Base-by-base conservation (phyloP, 108 stramenopile species). In the Nitzschia putrida region DNA sequence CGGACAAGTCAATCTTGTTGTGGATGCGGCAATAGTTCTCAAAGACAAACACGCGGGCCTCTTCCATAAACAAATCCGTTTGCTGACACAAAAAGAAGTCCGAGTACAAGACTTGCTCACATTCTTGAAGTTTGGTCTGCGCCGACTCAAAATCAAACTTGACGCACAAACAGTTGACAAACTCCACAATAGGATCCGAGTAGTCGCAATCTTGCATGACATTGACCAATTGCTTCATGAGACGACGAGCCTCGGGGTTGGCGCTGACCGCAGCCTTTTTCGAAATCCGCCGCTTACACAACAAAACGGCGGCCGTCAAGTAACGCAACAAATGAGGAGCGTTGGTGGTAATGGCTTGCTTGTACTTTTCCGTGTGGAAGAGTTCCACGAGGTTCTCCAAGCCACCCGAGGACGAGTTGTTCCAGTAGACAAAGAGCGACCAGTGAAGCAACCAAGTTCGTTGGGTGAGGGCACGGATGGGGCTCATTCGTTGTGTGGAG, bases 21-120 rank as follows among this genome's bases (percentile, higher is more conserved):
- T 99, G 97, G 74, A 99, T 98, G 53, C 97, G 84, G 75, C 99
- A 99, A 78, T 97, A 98, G 61, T 98, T 98, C 82, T 99, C 99
- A 85, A 98, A 98, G 52, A 98, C 95, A 88, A 98, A 97, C 38
- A 96, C 92, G 18, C 99, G 85, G 16, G 99, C 98, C 64, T 95
- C 96, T 77, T 97, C 97, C 96, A 99, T 95, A 79, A 99, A 99
- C 67, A 94, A 79, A 39, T 73, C 84, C n/a, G 92, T 89, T 61
- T 92, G 93, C 61, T 85, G 87, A 80, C 93, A 96, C 49, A 99
- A 86, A 83, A 99, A 99, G 81, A 97, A 99, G 76, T 99, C 99
- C 42, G 93, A 76, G 24, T 66, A 61, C 56, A 99, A 79, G 21
- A 99, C 95, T 43, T 83, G 68, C 57, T 86, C 88, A 70, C 93